phyloP scores from a whole-genome alignment of 164 flowering plant genomes.

The Hamamelis virginiana region DNA sequence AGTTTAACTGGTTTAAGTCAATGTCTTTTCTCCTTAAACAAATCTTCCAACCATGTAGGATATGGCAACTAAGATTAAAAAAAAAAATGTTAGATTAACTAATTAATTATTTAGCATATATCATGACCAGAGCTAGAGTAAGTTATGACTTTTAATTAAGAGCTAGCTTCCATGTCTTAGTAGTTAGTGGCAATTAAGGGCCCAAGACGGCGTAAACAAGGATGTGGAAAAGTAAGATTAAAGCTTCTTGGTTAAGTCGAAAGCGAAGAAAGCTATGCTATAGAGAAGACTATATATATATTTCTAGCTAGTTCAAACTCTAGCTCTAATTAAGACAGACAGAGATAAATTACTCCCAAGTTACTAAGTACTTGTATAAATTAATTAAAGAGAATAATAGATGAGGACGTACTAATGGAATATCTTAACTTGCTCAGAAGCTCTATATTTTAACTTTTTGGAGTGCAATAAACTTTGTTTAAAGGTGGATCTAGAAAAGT shows the following conservation, averaged over 20 bases:
- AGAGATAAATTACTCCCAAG: too few relatives aligned
- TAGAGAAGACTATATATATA: neutral
- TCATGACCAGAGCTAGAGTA: neutral
- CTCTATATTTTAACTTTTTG: neutral
- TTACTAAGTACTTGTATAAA: too few relatives aligned
- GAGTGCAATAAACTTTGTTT: neutral
- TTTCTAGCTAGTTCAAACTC: too few relatives aligned
- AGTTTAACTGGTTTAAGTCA: neutral
- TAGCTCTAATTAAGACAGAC: too few relatives aligned
- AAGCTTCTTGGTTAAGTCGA: conserved; percentile 13
- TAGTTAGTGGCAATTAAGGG: neutral
- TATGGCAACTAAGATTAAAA: conserved; percentile 3
- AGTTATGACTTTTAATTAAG: neutral
- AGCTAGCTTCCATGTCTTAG: neutral
- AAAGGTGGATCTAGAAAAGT: neutral
- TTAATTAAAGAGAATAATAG: too few relatives aligned
- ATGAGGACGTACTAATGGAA: too few relatives aligned
- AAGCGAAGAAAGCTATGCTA: conserved; percentile 21
- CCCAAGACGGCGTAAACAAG: conserved; percentile 22
- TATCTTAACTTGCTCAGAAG: too few relatives aligned
- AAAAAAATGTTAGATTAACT: neutral
- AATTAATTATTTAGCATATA: too few relatives aligned
- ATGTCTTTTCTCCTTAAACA: too few relatives aligned
- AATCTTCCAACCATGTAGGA: conserved; percentile 9
- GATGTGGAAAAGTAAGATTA: conserved; percentile 13